These are phyloP conservation scores for Pichia sp. DNA, from an alignment of 1,139 yeast genomes.

Conservation along the genomic window DNA sequence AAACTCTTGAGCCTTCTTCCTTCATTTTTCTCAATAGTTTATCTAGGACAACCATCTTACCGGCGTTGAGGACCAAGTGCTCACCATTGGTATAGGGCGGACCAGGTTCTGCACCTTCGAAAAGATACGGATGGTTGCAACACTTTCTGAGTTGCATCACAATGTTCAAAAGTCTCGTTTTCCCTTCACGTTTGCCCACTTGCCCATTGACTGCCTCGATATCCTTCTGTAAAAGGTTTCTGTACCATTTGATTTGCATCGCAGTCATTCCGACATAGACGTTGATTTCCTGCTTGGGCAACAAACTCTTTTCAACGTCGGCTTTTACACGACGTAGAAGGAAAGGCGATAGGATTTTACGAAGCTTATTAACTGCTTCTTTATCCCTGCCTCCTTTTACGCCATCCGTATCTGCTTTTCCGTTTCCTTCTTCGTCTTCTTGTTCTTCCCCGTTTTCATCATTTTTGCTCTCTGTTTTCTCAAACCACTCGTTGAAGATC, in stretches of 20 bases:
- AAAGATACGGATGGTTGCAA: constrained; percentile 93
- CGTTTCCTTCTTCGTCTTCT: background rate
- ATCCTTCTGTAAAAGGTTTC: constrained; percentile 81
- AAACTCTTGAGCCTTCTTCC: constrained; percentile 79
- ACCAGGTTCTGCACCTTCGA: constrained; percentile 98
- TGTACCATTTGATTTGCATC: constrained; percentile 93
- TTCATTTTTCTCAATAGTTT: constrained; percentile 70
- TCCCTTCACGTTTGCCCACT: constrained; percentile 83
- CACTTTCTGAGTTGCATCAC: constrained; percentile 97
- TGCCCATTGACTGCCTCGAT: constrained; percentile 95
- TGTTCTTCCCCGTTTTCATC: constrained; percentile 39
- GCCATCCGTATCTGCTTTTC: constrained; percentile 39
- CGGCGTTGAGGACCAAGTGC: constrained; percentile 81
- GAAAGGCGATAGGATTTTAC: constrained; percentile 82
- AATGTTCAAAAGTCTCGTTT: constrained; percentile 82
- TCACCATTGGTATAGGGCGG: constrained; percentile 98
- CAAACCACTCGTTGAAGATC: constrained; percentile 88
- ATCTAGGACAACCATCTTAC: constrained; percentile 86
- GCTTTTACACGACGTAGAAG: constrained; percentile 82
- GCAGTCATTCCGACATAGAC: constrained; percentile 90
- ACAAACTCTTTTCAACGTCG: constrained; percentile 85
- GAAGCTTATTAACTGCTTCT: constrained; percentile 75
- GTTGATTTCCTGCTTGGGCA: constrained; percentile 88
- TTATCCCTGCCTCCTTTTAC: constrained; percentile 43
- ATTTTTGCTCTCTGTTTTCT: constrained; percentile 35